Percentiles rank a stretch among this genome's conserved stretches.
These are phyloP conservation scores for Modicella reniformis DNA, from an alignment of 371 early-diverging fungal species.

Conservation along the genomic window DNA sequence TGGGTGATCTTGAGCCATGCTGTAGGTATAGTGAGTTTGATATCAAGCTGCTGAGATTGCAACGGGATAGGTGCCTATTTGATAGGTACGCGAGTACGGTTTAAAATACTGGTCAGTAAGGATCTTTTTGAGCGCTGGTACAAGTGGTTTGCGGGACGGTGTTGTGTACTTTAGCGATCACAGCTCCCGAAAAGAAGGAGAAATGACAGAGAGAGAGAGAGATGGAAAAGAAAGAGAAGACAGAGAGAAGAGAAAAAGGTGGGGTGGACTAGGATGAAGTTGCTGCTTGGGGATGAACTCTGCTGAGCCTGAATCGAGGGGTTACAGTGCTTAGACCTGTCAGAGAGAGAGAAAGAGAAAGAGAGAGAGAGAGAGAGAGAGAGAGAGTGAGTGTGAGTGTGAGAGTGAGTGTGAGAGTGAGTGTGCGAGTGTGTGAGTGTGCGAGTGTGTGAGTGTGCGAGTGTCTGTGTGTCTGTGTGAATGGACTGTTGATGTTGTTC, in stretches of 20 bases:
- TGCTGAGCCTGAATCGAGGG: slow-evolving; percentile 1
- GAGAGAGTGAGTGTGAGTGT: not conserved
- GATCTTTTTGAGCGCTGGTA: too few relatives aligned
- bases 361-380: not conserved
- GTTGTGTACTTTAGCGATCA: not conserved
- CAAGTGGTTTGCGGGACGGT: too few relatives aligned
- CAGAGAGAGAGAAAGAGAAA: slow-evolving; percentile 1
- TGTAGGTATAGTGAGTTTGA: slow-evolving; percentile 1
- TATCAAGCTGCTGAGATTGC: not conserved
- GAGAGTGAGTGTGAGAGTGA: not conserved
- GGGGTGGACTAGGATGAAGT: not conserved
- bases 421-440: not conserved
- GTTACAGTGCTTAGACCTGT: too few relatives aligned
- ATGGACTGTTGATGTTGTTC: too few relatives aligned
- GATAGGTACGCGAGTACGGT: not conserved
- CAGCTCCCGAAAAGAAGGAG: too few relatives aligned
- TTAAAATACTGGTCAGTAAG: too few relatives aligned
- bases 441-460: not conserved
- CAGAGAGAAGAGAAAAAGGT: not conserved
- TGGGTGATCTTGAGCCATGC: not conserved
- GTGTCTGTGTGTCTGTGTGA: too few relatives aligned
- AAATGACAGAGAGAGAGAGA: not conserved
- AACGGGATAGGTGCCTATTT: not conserved
- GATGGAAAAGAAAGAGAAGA: not conserved
- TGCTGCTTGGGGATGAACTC: not conserved